Evolutionary conservation across 164 flowering plant species (phyloP).

Genomic region (Tinospora cordifolia): DNA sequence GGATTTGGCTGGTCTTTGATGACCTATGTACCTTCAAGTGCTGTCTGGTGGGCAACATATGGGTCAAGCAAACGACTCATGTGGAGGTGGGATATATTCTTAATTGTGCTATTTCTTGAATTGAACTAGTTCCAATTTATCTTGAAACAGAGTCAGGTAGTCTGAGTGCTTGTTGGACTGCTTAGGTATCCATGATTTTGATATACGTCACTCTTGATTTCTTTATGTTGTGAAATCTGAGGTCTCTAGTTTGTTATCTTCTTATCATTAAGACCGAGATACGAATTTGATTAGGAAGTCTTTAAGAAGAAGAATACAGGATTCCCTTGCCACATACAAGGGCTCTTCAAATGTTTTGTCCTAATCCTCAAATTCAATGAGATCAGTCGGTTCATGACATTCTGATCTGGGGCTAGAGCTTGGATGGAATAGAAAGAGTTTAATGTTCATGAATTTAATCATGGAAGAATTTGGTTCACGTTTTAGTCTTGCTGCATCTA

Average conservation of each 20-base stretch:
- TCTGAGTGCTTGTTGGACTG: neutral
- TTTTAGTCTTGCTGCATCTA: neutral
- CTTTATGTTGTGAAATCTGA: neutral
- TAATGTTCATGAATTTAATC: neutral
- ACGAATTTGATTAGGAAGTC: neutral
- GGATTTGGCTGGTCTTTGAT: constrained; percentile 90
- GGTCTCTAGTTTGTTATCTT: neutral
- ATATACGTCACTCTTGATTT: neutral
- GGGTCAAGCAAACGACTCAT: constrained; percentile 92
- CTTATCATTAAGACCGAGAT: neutral
- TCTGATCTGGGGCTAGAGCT: neutral
- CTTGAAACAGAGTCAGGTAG: neutral
- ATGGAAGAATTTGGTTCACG: neutral
- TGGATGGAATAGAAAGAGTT: neutral
- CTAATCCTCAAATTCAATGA: neutral
- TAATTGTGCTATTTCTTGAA: neutral
- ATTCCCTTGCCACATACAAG: neutral
- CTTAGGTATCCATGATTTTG: neutral
- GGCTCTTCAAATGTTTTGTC: neutral
- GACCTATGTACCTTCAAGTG: constrained; percentile 97
- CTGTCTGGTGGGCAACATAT: constrained; percentile 99
- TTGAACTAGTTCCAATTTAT: neutral
- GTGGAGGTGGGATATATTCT: constrained; percentile 60
- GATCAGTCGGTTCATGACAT: neutral
- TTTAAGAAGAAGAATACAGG: neutral